phyloP scores from a whole-genome alignment of 1,284 basidiomycete genomes.

The Heterobasidion occidentale region DNA sequence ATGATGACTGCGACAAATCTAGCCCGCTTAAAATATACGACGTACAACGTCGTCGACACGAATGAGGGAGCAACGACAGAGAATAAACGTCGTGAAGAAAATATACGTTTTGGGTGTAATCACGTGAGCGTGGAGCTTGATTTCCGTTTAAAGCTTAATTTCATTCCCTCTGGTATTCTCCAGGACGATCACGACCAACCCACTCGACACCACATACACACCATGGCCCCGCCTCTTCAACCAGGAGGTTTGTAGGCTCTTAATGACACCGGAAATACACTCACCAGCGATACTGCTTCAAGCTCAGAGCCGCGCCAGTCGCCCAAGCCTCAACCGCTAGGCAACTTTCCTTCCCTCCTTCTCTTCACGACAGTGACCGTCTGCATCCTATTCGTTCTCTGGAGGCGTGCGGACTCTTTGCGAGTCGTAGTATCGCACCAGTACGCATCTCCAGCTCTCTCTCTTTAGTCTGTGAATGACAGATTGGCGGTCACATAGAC shows the following conservation, averaged over 20 bases:
- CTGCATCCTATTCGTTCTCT: constrained; percentile 55
- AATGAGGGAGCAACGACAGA: too few relatives aligned
- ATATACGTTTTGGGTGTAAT: not conserved
- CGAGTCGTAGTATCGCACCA: constrained; percentile 58
- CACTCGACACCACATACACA: not conserved
- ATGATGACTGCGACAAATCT: too few relatives aligned
- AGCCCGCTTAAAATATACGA: too few relatives aligned
- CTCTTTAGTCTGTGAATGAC: not conserved
- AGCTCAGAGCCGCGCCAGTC: constrained; percentile 49
- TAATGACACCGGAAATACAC: not conserved
- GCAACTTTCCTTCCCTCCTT: constrained; percentile 44
- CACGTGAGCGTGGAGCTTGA: not conserved
- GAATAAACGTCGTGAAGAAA: not conserved
- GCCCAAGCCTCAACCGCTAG: constrained; percentile 59
- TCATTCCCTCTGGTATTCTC: too few relatives aligned
- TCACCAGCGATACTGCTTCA: constrained; percentile 2
- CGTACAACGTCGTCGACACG: too few relatives aligned
- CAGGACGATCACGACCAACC: too few relatives aligned
- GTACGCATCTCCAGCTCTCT: constrained; percentile 27
- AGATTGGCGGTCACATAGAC: constrained; percentile 24
- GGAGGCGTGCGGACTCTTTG: constrained; percentile 52
- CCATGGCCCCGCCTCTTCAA: not conserved
- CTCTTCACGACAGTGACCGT: constrained; percentile 55
- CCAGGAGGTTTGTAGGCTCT: not conserved
- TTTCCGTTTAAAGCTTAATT: not conserved